Evolutionary conservation across 2,329 filamentous ascomycete species (phyloP), one percentile per base, ranked within the genome.

Genomic region (Cadophora luteo-olivacea): DNA sequence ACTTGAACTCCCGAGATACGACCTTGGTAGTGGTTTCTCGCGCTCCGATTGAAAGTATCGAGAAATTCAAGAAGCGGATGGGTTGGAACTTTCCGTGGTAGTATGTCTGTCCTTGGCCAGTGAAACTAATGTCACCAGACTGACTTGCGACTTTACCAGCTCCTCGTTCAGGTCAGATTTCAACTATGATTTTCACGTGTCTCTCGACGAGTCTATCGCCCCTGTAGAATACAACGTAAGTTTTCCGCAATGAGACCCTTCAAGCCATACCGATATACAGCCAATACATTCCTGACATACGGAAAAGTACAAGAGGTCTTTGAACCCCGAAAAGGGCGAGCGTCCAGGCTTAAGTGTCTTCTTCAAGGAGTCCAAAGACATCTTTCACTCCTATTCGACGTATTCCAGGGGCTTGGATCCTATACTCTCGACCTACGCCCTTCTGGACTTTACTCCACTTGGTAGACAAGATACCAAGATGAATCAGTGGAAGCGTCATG

Each of bases 61-160:
- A 78, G 7, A 75, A 72, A 0, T 82, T 79, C 72, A 78, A 79
- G 68, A 69, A 77, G 16, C 75, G 77, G 54, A 79, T 80, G 70
- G 80, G 77, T 16, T 84, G 81, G 81, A 74, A 68, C 0, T 82
- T 81, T 61, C 81, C 80, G 0, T 83, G 81, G 78, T 81, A 79
- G 57, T 60, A 41, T 9, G 57, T 25, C 4, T 25, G 11, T 9
- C 14, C n/a, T 25, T 1, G 19, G 12, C 22, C 11, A 4, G 16
- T 3, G 3, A 19, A 11, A 25, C 12, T 29, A 29, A 14, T 12
- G 3, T 19, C 12, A 6, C 9, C 3, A 19, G 3, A 24, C 36
- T 60, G 14, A 38, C n/a, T 19, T 2, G n/a, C 24, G 33, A 58
- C 33, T 25, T 45, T 9, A 19, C 36, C 16, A 60, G 57, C 66